phyloP scores from a whole-genome alignment of 192 early-diverging fungal genomes.

The Jimgerdemannia flammicorona region DNA sequence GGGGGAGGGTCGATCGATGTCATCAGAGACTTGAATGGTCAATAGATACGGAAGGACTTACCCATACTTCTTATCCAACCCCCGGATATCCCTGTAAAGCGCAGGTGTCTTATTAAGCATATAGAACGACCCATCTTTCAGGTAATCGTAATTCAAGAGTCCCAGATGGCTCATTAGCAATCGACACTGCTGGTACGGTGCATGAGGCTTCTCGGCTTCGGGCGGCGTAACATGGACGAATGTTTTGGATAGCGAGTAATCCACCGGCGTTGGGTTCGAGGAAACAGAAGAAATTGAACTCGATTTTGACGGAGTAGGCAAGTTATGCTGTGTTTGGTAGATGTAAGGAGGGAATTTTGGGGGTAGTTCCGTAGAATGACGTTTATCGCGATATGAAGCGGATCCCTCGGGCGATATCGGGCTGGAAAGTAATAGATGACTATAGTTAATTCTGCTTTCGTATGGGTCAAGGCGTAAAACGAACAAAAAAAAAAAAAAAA shows the following conservation, averaged over 20 bases:
- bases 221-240: conserved; percentile 45
- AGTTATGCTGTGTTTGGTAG: no score
- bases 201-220: conserved; percentile 42
- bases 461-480: background rate
- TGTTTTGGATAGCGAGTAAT: conserved; percentile 46
- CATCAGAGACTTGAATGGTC: no score
- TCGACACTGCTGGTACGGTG: conserved; percentile 59
- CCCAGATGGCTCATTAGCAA: conserved; percentile 77
- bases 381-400: no score
- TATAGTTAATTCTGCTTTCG: no score
- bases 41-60: no score
- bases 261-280: conserved; percentile 12
- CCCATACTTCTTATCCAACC: conserved; percentile 78
- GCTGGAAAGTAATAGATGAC: no score
- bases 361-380: no score
- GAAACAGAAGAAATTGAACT: no score
- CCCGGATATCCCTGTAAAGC: conserved; percentile 69
- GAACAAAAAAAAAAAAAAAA: background rate
- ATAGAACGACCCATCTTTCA: conserved; percentile 66
- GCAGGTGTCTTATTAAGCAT: conserved; percentile 63
- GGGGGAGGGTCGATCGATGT: no score
- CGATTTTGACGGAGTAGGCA: no score
- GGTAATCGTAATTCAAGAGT: conserved; percentile 64
- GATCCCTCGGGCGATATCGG: no score
- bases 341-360: no score